A percentile compares a stretch with the other conserved stretches of the same genome.
Conservation (phyloP, 1,284 basidiomycete species). For the Lignosus rhinocerotis region DNA sequence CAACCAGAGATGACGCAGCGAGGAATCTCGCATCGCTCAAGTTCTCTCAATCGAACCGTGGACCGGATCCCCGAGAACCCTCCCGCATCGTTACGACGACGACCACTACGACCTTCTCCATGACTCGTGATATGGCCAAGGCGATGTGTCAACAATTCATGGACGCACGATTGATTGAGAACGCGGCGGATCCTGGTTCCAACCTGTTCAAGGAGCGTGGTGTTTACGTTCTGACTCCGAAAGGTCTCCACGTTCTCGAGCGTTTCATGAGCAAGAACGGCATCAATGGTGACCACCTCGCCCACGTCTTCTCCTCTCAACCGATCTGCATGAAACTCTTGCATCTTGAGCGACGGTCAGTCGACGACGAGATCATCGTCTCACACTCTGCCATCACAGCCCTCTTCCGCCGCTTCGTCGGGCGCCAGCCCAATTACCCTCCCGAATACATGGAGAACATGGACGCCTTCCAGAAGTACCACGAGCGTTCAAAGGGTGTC, state of each 20-base stretch:
- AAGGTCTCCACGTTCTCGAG: constrained; percentile 97
- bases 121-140: constrained; percentile 99
- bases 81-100: constrained; percentile 97
- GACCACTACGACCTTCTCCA: constrained; percentile 98
- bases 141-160: constrained; percentile 99
- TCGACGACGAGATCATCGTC: constrained; percentile 98
- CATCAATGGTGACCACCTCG: constrained; percentile 91
- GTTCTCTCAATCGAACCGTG: constrained; percentile 98
- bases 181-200: constrained; percentile 86
- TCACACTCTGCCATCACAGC: constrained; percentile 92
- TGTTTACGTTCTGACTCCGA: constrained; percentile 94
- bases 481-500: constrained; percentile 80
- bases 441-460: constrained; percentile 45
- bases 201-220: constrained; percentile 97
- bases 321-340: constrained; percentile 98
- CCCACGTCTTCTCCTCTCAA: constrained; percentile 88
- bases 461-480: constrained; percentile 76
- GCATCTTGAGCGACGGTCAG: constrained; percentile 89
- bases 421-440: constrained; percentile 80
- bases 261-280: constrained; percentile 99
- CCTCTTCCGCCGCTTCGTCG: constrained; percentile 93
- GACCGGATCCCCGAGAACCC: constrained; percentile 96
- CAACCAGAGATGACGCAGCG: constrained; percentile 88
- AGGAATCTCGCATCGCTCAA: constrained; percentile 94
- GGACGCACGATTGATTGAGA: constrained; percentile 97